Evolutionary conservation across 495 filamentous ascomycete species (phyloP).

Genomic region (Cercophora sp.): DNA sequence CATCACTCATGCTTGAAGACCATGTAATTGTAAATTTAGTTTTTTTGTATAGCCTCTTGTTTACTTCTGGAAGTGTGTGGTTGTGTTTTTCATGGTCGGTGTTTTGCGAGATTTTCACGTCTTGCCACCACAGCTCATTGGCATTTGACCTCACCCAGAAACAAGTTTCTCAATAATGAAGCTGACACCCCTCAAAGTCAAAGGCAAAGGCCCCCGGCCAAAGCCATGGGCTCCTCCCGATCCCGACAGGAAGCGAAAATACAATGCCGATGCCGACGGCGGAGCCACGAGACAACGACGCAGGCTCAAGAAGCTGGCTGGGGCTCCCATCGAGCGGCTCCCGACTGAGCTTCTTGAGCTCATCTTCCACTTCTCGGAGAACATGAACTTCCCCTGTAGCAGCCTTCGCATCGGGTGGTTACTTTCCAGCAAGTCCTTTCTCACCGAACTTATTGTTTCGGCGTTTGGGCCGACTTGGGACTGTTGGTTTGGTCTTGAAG

Average conservation of each 20-base stretch:
- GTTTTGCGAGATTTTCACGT: too few species aligned
- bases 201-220: conserved; percentile 18
- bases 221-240: conserved; percentile 18
- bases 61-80: too few species aligned
- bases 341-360: conserved; percentile 41
- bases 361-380: conserved; percentile 37
- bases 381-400: conserved; percentile 34
- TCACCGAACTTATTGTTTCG: conserved; percentile 24
- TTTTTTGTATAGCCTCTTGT: too few species aligned
- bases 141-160: too few species aligned
- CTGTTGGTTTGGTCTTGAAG: conserved; percentile 23
- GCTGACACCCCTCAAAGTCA: conserved; percentile 24
- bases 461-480: conserved; percentile 42
- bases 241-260: not conserved
- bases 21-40: too few species aligned
- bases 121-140: too few species aligned
- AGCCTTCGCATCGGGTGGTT: conserved; percentile 32
- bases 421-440: conserved; percentile 27
- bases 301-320: conserved; percentile 16
- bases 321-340: conserved; percentile 31
- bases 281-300: not conserved
- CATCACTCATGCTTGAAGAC: too few species aligned
- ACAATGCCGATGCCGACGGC: not conserved
- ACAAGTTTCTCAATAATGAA: too few species aligned
- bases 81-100: too few species aligned